Evolutionary conservation across 129 eudicot genomes (phyloP), one percentile per base, ranked within the genome.

Genomic region (Sambucus nigra): DNA sequence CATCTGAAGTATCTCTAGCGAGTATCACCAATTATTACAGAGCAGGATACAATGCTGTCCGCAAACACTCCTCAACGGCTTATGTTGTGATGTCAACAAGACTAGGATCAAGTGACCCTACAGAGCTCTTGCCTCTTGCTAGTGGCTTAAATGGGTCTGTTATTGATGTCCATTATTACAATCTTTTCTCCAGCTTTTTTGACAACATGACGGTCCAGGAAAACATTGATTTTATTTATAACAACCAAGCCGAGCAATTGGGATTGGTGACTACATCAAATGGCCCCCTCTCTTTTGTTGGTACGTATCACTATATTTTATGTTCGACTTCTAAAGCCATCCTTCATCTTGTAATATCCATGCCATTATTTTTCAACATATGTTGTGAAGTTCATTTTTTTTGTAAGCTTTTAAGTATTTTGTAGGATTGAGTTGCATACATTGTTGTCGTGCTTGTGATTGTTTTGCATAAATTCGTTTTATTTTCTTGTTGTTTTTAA

Each of bases 101-200:
- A 52, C 17, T 86, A 33, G 61, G 82, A 5, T 41, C 62, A 2
- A 62, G 42, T 27, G 76, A 81, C 14, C 35, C 78, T 1, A 78
- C 35, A 59, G 95, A 86, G 53, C 73, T 86, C 5, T 73, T 86
- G n/a, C 75, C 82, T 44, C 54, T 80, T 14, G 79, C 86, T 16
- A 66, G 71, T 16, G 65, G 77, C 38, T 51, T 86, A 33, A 56
- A 44, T 16, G 49, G 27, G 22, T 51, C 61, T 0, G 95, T 75
- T 5, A 64, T 81, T 29, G 95, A 86, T 41, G 87, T 81, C 28
- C 95, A 86, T 67, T 78, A 78, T 62, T 81, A 86, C 69, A 81
- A 78, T 39, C 79, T 86, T 16, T 85, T 25, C 63, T 15, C 47
- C 0, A 27, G 26, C 18, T 10, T 28, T 21, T 78, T 77, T 51